Base-by-base conservation (phyloP, 2,329 filamentous ascomycete species). In the Talaromyces sp. region DNA sequence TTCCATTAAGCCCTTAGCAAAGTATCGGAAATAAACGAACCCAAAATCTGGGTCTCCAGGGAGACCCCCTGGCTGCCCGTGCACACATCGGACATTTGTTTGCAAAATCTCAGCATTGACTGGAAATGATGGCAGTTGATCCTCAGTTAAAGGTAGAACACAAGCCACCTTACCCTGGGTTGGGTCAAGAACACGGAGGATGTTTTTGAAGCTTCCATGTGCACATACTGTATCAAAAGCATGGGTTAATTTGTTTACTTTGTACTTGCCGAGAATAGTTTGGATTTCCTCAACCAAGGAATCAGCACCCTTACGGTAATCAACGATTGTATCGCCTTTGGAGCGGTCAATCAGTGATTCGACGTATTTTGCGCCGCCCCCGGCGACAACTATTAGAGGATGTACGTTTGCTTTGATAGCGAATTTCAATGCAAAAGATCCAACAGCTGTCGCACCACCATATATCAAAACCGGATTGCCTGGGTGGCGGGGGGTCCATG, bases 361-460 rank as follows among this genome's bases (percentile, higher is more conserved):
- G 3, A 87, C 84, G 65, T 82, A 82, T 2, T 78, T 67, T 8
- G 71, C 71, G 5, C 82, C 82, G 2, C 77, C 75, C 6, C 86
- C 86, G 0, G 86, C 85, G 7, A 89, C 77, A 63, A 79, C 81
- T 64, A 89, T 85, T 51, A 89, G 73, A 0, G 86, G 87, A 70
- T 87, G 84, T 63, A 89, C 84, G 68, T 85, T 83, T 62, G 79
- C 80, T 8, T 75, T 74, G 4, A 65, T 68, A 10, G 84, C 84
- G 16, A 88, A 76, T 69, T 89, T 84, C 51, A 88, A 73, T 0
- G 81, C 81, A 67, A 83, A 88, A 5, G 82, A 74, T 7, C 86
- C 86, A 1, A 88, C 85, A 0, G 85, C 80, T 0, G 81, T 81
- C 0, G 82, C 77, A 0, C 71, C 76, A 27, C 81, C 81, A 65